Conservation (phyloP, 495 filamentous ascomycete species). For the Neurospora hispaniola region DNA sequence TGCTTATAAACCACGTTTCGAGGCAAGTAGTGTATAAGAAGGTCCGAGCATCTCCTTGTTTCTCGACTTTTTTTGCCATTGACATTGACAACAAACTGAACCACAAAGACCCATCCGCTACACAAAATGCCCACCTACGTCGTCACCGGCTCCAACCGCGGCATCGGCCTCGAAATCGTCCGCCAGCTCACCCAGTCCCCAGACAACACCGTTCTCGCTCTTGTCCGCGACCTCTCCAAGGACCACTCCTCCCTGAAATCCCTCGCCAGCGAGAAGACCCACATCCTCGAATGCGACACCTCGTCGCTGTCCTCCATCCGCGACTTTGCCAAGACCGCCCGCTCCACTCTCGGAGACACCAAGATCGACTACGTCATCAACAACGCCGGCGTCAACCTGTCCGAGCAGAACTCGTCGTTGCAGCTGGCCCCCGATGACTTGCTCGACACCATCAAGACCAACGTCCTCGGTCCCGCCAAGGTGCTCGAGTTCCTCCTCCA, state of each 20-base stretch:
- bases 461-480: conserved; percentile 34
- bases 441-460: conserved; percentile 18
- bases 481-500: conserved; percentile 21
- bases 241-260: conserved; percentile 22
- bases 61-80: background rate
- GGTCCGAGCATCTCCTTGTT: background rate
- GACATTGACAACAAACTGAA: background rate
- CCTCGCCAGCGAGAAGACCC: conserved; percentile 8
- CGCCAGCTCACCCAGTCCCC: conserved; percentile 36
- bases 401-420: conserved; percentile 23
- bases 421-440: conserved; percentile 26
- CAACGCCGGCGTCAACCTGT: conserved; percentile 31
- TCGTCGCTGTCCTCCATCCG: conserved; percentile 22
- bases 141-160: conserved; percentile 46
- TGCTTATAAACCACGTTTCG: background rate
- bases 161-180: conserved; percentile 45
- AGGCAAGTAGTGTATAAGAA: background rate
- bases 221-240: conserved; percentile 29
- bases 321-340: conserved; percentile 19
- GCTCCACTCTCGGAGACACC: conserved; percentile 13
- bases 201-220: conserved; percentile 41
- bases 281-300: conserved; percentile 37
- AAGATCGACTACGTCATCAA: conserved; percentile 37
- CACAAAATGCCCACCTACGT: conserved; percentile 40
- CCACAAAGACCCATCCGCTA: background rate